phyloP scores from a whole-genome alignment of 345 rosid species.

The Pugionium dolabratum region DNA sequence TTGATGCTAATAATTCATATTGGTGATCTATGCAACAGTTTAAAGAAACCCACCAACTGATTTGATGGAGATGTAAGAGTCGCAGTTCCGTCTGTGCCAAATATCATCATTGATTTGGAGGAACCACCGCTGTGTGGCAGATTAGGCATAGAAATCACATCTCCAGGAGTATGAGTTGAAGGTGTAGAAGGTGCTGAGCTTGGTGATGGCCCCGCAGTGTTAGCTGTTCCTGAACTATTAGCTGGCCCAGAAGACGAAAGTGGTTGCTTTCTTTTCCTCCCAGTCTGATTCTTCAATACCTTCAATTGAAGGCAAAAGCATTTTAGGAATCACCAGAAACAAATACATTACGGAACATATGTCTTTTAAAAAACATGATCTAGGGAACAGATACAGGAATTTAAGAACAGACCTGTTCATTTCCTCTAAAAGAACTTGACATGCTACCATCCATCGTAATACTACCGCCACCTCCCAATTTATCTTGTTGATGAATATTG shows the following conservation, averaged over 20 bases:
- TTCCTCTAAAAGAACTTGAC: slow-evolving; percentile 92
- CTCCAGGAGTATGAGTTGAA: slow-evolving; percentile 95
- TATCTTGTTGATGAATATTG: slow-evolving; percentile 79
- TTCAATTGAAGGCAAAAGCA: slow-evolving; percentile 46
- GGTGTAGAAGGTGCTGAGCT: slow-evolving; percentile 99
- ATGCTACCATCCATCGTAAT: slow-evolving; percentile 76
- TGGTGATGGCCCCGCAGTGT: slow-evolving; percentile 97
- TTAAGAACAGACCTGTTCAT: slow-evolving; percentile 80
- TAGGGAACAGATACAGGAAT: slow-evolving; percentile 8
- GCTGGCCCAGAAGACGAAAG: slow-evolving; percentile 99
- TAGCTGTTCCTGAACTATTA: slow-evolving; percentile 97
- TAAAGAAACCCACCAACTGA: slow-evolving; percentile 72
- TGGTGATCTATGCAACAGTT: slow-evolving; percentile 5
- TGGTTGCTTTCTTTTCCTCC: slow-evolving; percentile 97
- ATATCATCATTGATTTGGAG: slow-evolving; percentile 78
- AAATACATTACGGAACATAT: no score
- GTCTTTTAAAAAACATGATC: neutral
- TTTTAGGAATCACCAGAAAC: slow-evolving; percentile 43
- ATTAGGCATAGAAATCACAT: slow-evolving; percentile 88
- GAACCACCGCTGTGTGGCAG: slow-evolving; percentile 81
- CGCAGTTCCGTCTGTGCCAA: slow-evolving; percentile 70
- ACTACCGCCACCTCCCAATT: slow-evolving; percentile 74
- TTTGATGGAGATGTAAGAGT: slow-evolving; percentile 86
- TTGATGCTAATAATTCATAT: slow-evolving; percentile 11
- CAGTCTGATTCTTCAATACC: slow-evolving; percentile 89